These are phyloP conservation scores for Pseudopithomyces chartarum DNA, from an alignment of 2,329 filamentous ascomycete genomes.

Conservation along the genomic window DNA sequence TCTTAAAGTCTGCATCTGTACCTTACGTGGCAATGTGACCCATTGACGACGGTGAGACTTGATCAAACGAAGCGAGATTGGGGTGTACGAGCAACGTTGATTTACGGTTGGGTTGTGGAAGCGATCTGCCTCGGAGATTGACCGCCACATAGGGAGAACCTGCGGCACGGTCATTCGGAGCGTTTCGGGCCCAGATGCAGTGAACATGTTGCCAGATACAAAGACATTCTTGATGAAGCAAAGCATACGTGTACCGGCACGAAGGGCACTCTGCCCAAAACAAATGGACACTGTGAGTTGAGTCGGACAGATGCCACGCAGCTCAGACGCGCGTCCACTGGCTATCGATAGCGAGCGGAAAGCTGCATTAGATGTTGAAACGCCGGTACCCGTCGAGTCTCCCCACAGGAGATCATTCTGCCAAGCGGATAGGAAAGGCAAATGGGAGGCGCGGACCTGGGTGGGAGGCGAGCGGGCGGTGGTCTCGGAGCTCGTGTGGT, in stretches of 20 bases:
- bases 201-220: neutral
- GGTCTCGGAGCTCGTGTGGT: slow-evolving; percentile 1
- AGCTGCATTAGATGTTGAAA: slow-evolving; percentile 11
- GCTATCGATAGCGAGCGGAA: slow-evolving; percentile 18
- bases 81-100: neutral
- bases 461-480: neutral
- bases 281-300: neutral
- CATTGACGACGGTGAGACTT: neutral
- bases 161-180: neutral
- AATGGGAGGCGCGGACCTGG: slow-evolving; percentile 8
- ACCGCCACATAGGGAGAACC: neutral
- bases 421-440: slow-evolving; percentile 4
- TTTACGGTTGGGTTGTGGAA: neutral
- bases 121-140: slow-evolving; percentile 6
- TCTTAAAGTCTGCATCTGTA: neutral
- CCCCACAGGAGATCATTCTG: slow-evolving; percentile 16
- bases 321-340: slow-evolving; percentile 32
- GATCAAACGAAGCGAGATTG: neutral
- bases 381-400: slow-evolving; percentile 7
- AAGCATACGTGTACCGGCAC: slow-evolving; percentile 15
- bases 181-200: neutral
- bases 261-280: slow-evolving; percentile 3
- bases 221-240: neutral
- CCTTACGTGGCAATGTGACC: neutral
- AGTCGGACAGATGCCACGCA: slow-evolving; percentile 26